phyloP scores from a whole-genome alignment of 208 protist species.

The Trichomonas tenax region DNA sequence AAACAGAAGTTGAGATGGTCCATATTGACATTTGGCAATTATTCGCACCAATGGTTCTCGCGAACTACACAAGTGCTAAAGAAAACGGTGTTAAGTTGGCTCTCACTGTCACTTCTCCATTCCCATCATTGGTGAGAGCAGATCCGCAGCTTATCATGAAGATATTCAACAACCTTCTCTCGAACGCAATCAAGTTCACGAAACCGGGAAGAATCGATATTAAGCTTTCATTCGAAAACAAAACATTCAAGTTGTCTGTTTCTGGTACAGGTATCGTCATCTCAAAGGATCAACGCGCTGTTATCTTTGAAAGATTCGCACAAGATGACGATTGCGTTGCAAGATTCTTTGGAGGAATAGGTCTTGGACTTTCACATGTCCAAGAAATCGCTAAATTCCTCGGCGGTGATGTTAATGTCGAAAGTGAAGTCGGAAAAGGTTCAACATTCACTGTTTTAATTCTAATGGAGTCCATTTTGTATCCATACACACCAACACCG shows the following conservation, averaged over 20 bases:
- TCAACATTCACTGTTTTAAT: background rate
- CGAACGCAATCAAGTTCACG: constrained; percentile 47
- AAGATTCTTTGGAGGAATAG: background rate
- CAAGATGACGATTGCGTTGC: background rate
- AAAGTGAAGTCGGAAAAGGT: background rate
- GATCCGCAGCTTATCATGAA: constrained; percentile 27
- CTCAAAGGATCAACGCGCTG: background rate
- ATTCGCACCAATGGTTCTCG: background rate
- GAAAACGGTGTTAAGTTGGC: background rate
- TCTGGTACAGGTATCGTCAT: background rate
- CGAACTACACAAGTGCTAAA: background rate
- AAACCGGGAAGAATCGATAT: constrained; percentile 11
- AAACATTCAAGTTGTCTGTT: background rate
- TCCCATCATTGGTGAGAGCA: background rate
- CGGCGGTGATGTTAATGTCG: background rate
- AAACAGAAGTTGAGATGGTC: background rate
- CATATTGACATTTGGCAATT: background rate
- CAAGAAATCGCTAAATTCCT: background rate
- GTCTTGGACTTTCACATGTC: background rate
- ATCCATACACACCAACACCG: background rate
- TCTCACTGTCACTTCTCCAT: background rate
- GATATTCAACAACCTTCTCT: constrained; percentile 38
- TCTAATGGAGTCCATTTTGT: background rate
- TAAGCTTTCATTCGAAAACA: background rate
- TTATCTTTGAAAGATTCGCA: background rate